Conservation (phyloP, 1,284 basidiomycete species). For the Pyrrhoderma lamaoense region DNA sequence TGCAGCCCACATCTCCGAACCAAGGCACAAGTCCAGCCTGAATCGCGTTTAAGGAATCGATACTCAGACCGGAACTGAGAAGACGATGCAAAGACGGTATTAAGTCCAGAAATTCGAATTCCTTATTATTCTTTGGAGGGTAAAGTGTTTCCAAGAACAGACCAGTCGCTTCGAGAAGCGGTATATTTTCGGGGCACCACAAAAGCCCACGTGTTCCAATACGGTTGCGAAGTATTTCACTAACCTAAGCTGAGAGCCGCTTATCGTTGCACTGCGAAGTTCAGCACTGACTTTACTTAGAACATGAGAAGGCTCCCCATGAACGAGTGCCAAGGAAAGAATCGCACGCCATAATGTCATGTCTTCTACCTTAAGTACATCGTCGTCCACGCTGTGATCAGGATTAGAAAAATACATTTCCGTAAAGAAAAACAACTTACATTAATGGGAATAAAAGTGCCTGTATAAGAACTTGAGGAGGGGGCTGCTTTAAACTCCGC, state of each 20-base stretch:
- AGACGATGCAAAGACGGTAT: neutral
- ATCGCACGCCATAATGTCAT: neutral
- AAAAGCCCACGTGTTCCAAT: neutral
- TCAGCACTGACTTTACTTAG: neutral
- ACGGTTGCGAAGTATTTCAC: neutral
- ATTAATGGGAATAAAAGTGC: slow-evolving; percentile 1
- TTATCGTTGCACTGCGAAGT: neutral
- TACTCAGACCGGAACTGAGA: neutral
- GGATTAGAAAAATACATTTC: neutral
- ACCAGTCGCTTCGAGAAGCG: neutral
- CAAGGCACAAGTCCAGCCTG: slow-evolving; percentile 10
- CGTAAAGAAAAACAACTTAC: neutral
- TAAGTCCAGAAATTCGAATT: slow-evolving; percentile 3
- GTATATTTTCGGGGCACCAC: neutral
- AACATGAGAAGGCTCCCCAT: slow-evolving; percentile 1
- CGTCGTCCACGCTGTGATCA: neutral
- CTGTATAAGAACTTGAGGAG: neutral
- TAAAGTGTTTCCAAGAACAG: slow-evolving; percentile 2
- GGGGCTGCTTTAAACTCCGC: slow-evolving; percentile 3
- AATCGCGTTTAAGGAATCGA: slow-evolving; percentile 1
- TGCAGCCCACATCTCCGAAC: slow-evolving; percentile 9
- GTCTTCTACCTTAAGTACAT: neutral
- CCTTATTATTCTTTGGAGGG: slow-evolving; percentile 7
- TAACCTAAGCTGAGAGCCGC: neutral
- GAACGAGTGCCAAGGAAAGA: neutral